Percentiles rank a stretch among this genome's conserved stretches.
These are phyloP conservation scores for Fusarium subglutinans DNA, from an alignment of 2,329 filamentous ascomycete genomes.

Conservation along the genomic window DNA sequence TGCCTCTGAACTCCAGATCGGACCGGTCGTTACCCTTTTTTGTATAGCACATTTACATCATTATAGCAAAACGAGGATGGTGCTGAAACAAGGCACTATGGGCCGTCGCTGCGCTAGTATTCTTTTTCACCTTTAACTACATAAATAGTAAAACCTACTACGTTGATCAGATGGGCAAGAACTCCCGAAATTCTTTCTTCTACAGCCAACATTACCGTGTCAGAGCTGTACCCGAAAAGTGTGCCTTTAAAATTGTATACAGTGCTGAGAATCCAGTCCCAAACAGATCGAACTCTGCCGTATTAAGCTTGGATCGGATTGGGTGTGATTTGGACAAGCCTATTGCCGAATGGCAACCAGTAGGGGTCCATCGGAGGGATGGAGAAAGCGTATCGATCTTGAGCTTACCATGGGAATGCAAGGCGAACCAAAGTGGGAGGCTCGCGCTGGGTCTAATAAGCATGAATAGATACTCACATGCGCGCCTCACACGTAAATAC, in stretches of 20 bases:
- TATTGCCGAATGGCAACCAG: neutral
- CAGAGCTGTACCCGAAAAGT: rapidly evolving
- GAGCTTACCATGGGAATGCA: neutral
- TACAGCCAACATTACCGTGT: rapidly evolving
- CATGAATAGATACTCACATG: neutral
- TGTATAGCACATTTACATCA: rapidly evolving
- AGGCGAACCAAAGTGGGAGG: neutral
- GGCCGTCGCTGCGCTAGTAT: too few relatives aligned
- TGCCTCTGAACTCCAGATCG: too few relatives aligned
- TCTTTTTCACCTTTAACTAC: too few relatives aligned
- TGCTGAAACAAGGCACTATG: too few relatives aligned
- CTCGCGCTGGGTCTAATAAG: neutral
- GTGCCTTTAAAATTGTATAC: rapidly evolving
- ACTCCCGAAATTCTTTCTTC: neutral
- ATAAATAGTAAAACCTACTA: too few relatives aligned
- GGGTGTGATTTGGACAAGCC: neutral
- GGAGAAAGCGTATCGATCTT: neutral
- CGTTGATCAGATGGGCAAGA: neutral
- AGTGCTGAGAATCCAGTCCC: neutral
- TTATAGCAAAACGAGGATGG: too few relatives aligned
- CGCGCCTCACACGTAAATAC: neutral
- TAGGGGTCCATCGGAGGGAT: neutral
- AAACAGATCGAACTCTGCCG: neutral
- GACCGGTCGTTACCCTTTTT: too few relatives aligned
- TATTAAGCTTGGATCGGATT: neutral